A percentile compares a stretch with the other conserved stretches of the same genome.
Conservation (phyloP, 768 basidiomycete genomes). For the Myochromella boudieri region DNA sequence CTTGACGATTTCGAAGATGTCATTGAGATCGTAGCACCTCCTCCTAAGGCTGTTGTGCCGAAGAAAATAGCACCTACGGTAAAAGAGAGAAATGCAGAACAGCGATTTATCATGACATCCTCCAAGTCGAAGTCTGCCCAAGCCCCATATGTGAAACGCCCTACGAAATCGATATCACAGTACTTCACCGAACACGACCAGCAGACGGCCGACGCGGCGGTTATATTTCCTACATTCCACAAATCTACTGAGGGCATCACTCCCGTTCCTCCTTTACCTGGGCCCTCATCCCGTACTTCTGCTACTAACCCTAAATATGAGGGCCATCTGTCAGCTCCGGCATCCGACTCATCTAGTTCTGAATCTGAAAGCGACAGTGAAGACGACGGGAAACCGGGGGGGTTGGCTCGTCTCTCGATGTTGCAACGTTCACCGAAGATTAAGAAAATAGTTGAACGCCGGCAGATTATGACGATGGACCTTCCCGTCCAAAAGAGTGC, state of each 20-base stretch:
- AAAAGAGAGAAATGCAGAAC: constrained; percentile 11
- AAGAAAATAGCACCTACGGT: constrained; percentile 5
- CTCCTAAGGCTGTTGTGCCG: constrained; percentile 26
- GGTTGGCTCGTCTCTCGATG: constrained; percentile 54
- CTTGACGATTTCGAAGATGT: constrained; percentile 63
- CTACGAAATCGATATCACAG: constrained; percentile 21
- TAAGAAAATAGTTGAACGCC: constrained; percentile 55
- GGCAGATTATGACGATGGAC: constrained; percentile 65
- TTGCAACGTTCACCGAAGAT: constrained; percentile 62
- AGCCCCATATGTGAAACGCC: background rate
- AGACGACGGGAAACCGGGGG: constrained; percentile 43
- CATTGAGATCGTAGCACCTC: constrained; percentile 62
- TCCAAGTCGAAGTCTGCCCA: constrained; percentile 14
- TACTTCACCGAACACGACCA: constrained; percentile 29
- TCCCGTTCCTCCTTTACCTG: constrained; percentile 20
- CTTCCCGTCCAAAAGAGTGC: constrained; percentile 45
- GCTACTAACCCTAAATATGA: constrained; percentile 28
- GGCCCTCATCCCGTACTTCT: constrained; percentile 10
- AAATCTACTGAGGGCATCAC: constrained; percentile 22
- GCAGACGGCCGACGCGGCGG: constrained; percentile 34
- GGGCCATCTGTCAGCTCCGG: constrained; percentile 21
- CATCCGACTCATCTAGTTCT: constrained; percentile 38
- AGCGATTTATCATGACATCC: constrained; percentile 14
- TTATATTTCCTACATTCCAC: constrained; percentile 38
- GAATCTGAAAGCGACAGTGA: constrained; percentile 47